Percentiles rank a stretch among this genome's conserved stretches.
phyloP scores from a whole-genome alignment of 176 grass and related monocot genomes.

The Saccharum spontaneum region DNA sequence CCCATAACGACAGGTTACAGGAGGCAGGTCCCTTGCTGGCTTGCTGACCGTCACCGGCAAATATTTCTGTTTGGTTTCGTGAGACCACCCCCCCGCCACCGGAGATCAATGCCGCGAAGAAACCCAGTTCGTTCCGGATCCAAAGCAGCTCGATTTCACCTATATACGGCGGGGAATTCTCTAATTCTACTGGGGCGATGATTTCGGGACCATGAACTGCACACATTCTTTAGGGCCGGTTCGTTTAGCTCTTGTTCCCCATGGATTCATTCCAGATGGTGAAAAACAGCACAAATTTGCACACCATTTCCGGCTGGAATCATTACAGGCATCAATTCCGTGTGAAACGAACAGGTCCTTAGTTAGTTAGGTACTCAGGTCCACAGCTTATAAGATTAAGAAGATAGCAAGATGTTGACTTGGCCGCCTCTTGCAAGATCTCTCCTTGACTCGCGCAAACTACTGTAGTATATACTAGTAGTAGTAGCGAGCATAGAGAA shows the following conservation, averaged over 20 bases:
- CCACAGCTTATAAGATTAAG: neutral
- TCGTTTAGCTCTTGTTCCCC: no score
- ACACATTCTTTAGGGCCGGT: neutral
- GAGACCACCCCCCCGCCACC: neutral
- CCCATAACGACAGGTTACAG: neutral
- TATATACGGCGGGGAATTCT: neutral
- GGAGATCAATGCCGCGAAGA: neutral
- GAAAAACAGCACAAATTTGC: no score
- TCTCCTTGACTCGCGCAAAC: conserved; percentile 13
- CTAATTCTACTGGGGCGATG: neutral
- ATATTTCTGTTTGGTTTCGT: neutral
- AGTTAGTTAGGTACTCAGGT: no score
- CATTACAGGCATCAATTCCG: no score
- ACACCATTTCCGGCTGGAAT: no score
- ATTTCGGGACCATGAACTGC: neutral
- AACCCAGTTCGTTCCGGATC: neutral
- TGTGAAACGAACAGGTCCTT: no score
- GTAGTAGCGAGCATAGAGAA: neutral
- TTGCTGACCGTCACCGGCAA: neutral
- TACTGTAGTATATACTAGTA: neutral
- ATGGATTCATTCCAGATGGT: no score
- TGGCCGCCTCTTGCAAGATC: conserved; percentile 18
- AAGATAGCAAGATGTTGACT: neutral
- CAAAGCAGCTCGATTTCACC: neutral
- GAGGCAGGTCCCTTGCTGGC: neutral